A percentile compares a stretch with the other conserved stretches of the same genome.
These are phyloP conservation scores for Pulveroboletus ravenelii DNA, from an alignment of 768 basidiomycete genomes.

Conservation along the genomic window DNA sequence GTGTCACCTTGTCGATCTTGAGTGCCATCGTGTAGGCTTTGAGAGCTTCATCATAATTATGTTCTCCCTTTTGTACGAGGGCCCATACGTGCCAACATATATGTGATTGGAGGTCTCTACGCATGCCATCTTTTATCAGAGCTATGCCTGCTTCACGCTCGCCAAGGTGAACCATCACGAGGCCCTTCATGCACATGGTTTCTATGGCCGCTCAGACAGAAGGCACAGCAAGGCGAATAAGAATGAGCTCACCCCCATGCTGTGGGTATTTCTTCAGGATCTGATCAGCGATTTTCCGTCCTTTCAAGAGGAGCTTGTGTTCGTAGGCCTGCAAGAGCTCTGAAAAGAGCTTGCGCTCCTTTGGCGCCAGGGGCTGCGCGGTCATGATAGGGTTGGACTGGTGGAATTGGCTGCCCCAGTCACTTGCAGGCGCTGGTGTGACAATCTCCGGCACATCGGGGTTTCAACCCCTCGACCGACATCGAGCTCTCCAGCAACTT, in stretches of 20 bases:
- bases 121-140: conserved; percentile 79
- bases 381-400: conserved; percentile 15
- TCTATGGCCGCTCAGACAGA: conserved; percentile 44
- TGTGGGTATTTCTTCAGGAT: conserved; percentile 95
- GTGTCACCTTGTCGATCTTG: conserved; percentile 75
- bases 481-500: not conserved
- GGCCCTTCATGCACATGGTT: conserved; percentile 94
- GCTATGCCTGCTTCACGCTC: conserved; percentile 77
- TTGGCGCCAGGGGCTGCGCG: conserved; percentile 53
- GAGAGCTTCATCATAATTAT: conserved; percentile 90
- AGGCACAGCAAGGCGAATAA: not conserved
- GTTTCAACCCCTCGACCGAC: not conserved
- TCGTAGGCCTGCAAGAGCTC: conserved; percentile 87
- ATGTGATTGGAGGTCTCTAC: conserved; percentile 79
- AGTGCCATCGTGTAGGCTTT: conserved; percentile 90
- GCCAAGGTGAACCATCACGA: conserved; percentile 77
- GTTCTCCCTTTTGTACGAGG: conserved; percentile 89
- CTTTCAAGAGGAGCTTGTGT: conserved; percentile 82
- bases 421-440: not conserved
- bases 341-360: conserved; percentile 82
- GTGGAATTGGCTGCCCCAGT: not conserved
- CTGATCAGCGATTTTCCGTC: conserved; percentile 83
- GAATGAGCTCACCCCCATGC: conserved; percentile 77
- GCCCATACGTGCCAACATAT: conserved; percentile 99
- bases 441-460: not conserved